Evolutionary conservation across 805 yeast species (phyloP).

Genomic region (Pichia pseudocactophila): DNA sequence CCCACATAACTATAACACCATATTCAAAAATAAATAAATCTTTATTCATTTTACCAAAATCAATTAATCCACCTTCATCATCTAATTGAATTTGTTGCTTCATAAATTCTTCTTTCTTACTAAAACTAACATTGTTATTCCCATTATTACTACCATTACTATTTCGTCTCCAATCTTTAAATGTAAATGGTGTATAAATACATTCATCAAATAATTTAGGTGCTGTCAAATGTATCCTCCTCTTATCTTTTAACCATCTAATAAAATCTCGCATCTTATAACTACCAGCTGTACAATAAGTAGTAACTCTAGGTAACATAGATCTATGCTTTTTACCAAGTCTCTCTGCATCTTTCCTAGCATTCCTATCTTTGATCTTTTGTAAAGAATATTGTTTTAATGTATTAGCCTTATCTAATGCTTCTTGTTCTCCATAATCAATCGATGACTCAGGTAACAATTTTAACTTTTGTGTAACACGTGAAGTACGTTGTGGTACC

Average conservation of each 20-base stretch:
- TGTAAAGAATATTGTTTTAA: conserved; percentile 51
- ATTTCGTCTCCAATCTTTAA: conserved; percentile 64
- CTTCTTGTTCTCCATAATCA: conserved; percentile 11
- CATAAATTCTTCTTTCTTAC: conserved; percentile 23
- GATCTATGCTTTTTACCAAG: conserved; percentile 81
- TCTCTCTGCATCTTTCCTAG: conserved; percentile 88
- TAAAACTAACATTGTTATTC: conserved; percentile 3
- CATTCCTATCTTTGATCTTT: conserved; percentile 77
- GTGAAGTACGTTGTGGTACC: conserved; percentile 66
- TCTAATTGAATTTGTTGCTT: conserved; percentile 49
- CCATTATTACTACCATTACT: conserved; percentile 11
- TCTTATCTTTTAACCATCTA: conserved; percentile 77
- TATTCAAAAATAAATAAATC: conserved; percentile 89
- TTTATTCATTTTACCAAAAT: conserved; percentile 64
- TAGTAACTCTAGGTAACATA: conserved; percentile 85
- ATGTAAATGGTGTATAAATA: conserved; percentile 81
- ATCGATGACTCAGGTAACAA: conserved; percentile 53
- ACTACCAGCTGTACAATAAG: conserved; percentile 91
- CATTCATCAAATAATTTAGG: conserved; percentile 94
- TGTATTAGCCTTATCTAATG: conserved; percentile 13
- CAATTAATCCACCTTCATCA: conserved; percentile 93
- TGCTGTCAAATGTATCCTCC: conserved; percentile 60
- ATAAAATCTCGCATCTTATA: conserved; percentile 82
- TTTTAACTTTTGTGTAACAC: conserved; percentile 66
- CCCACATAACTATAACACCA: conserved; percentile 98